phyloP scores from a whole-genome alignment of 768 basidiomycete genomes.

The Macrolepiota dolichaula region DNA sequence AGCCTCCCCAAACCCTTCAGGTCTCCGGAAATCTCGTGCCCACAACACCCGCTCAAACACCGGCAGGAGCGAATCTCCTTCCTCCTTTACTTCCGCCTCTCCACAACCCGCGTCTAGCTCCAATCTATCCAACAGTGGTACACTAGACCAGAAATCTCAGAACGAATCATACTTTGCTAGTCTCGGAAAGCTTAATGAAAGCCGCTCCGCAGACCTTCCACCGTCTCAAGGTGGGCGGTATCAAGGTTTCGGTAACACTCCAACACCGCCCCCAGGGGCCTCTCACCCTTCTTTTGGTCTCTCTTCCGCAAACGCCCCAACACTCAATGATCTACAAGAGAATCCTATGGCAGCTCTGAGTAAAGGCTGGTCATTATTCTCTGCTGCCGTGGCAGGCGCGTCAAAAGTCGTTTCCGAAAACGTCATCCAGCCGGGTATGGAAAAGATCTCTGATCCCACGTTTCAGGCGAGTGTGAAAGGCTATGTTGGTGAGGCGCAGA shows the following conservation, averaged over 20 bases:
- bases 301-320: constrained; percentile 79
- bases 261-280: constrained; percentile 49
- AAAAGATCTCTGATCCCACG: constrained; percentile 75
- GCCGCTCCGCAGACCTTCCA: constrained; percentile 72
- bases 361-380: constrained; percentile 97
- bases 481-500: constrained; percentile 68
- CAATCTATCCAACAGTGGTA: constrained; percentile 21
- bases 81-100: constrained; percentile 34
- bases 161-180: constrained; percentile 88
- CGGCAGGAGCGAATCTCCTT: constrained; percentile 52
- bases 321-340: constrained; percentile 77
- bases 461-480: constrained; percentile 73
- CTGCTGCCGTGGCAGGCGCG: constrained; percentile 78
- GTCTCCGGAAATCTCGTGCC: constrained; percentile 84
- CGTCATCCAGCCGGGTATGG: constrained; percentile 88
- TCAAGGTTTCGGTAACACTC: constrained; percentile 87
- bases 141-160: constrained; percentile 63
- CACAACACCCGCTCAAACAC: constrained; percentile 42
- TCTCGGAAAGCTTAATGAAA: constrained; percentile 80
- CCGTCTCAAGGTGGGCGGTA: constrained; percentile 95
- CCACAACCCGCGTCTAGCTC: constrained; percentile 33
- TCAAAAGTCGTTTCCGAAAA: constrained; percentile 76
- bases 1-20: constrained; percentile 61
- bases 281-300: constrained; percentile 67
- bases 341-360: constrained; percentile 82